Evolutionary conservation across 768 basidiomycete species (phyloP).

Genomic region (Leccinum boreale): DNA sequence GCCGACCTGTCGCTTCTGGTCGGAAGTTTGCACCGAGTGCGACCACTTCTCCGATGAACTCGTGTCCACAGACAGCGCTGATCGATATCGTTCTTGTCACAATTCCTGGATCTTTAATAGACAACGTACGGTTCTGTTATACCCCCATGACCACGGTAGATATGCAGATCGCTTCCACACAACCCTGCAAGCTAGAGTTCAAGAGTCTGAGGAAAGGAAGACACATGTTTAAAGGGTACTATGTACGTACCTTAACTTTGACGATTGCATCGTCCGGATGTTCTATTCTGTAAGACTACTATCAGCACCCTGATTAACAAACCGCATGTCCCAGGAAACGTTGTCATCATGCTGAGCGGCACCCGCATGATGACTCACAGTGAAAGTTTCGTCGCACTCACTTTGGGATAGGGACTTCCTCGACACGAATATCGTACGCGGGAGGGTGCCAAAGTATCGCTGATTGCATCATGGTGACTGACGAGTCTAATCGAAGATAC

Average conservation of each 20-base stretch:
- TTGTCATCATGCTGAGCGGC: neutral
- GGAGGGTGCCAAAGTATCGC: conserved; percentile 63
- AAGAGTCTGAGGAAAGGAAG: neutral
- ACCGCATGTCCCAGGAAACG: neutral
- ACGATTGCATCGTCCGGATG: conserved; percentile 78
- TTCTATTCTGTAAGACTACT: conserved; percentile 46
- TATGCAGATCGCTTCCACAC: conserved; percentile 74
- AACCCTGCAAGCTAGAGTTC: conserved; percentile 54
- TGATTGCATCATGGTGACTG: conserved; percentile 14
- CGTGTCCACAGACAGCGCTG: conserved; percentile 71
- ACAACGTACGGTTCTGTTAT: conserved; percentile 48
- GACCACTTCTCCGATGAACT: conserved; percentile 72
- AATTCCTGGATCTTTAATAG: neutral
- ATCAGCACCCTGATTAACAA: neutral
- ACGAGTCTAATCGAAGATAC: no score
- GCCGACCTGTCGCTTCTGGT: conserved; percentile 43
- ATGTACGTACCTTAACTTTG: conserved; percentile 55
- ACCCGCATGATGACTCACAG: no score
- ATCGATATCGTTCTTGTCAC: neutral
- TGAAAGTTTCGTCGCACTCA: conserved; percentile 24
- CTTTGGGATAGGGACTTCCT: conserved; percentile 54
- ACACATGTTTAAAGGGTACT: neutral
- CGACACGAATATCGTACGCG: conserved; percentile 68
- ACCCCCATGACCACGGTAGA: conserved; percentile 63
- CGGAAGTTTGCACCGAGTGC: conserved; percentile 62